Percentiles rank a stretch among this genome's conserved stretches.
Evolutionary conservation across 2,329 filamentous ascomycete species (phyloP).

Genomic region (Emmonsiellopsis sp.): DNA sequence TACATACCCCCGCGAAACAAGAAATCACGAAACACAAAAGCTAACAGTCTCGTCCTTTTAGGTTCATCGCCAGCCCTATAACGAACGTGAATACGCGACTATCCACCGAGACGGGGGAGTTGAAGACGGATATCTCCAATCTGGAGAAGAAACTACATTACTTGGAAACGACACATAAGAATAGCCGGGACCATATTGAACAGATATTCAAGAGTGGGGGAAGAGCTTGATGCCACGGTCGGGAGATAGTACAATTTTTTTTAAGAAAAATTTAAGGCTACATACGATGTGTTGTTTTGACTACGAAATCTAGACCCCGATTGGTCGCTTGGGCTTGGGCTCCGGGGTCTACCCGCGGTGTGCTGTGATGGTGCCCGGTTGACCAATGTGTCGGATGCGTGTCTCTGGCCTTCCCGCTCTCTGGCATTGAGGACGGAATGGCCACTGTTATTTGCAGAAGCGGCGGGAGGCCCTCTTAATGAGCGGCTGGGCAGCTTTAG

Average conservation of each 20-base stretch:
- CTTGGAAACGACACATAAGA: slow-evolving; percentile 89
- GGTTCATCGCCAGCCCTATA: slow-evolving; percentile 78
- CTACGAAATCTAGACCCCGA: not conserved
- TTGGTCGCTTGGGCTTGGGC: not conserved
- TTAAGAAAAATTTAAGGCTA: not conserved
- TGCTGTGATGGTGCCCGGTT: too few species aligned
- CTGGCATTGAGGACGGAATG: too few species aligned
- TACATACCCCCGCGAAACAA: not conserved
- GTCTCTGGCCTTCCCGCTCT: too few species aligned
- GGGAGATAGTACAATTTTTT: not conserved
- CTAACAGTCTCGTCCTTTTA: slow-evolving; percentile 30
- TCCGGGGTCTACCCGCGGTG: too few species aligned
- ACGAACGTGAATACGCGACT: slow-evolving; percentile 67
- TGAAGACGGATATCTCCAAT: slow-evolving; percentile 69
- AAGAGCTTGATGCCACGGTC: slow-evolving; percentile 14
- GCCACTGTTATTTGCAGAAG: too few species aligned
- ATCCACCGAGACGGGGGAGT: slow-evolving; percentile 60
- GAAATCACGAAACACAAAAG: not conserved
- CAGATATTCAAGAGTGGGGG: slow-evolving; percentile 63
- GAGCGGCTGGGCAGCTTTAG: too few species aligned
- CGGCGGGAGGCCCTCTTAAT: too few species aligned
- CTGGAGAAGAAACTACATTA: slow-evolving; percentile 86
- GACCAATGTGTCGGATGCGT: too few species aligned
- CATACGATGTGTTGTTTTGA: not conserved
- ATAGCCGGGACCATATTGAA: slow-evolving; percentile 83